Conservation (phyloP, 768 basidiomycete genomes). For the Hypholoma fasciculare region DNA sequence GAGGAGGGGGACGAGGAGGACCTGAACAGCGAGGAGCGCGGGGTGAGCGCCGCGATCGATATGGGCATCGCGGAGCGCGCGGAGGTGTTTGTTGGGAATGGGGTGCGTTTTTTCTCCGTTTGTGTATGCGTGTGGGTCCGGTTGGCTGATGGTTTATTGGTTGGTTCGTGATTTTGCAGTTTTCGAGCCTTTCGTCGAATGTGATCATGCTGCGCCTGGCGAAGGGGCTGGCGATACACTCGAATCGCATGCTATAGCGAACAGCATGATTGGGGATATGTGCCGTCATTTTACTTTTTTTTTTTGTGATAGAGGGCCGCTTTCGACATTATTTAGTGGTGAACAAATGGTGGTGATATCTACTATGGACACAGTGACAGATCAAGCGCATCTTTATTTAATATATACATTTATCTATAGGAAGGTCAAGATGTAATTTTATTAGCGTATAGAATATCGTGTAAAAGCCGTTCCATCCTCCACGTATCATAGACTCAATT, state of each 20-base stretch:
- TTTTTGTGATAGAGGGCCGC: no score
- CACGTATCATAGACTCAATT: no score
- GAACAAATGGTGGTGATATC: no score
- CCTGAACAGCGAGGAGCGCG: constrained; percentile 44
- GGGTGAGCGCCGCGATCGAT: constrained; percentile 55
- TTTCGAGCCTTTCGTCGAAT: constrained; percentile 52
- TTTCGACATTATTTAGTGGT: no score
- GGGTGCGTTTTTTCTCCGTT: constrained; percentile 37
- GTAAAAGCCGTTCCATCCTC: no score
- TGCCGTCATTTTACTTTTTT: no score
- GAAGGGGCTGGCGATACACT: constrained; percentile 37
- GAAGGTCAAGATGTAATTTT: no score
- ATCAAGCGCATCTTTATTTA: no score
- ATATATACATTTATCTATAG: no score
- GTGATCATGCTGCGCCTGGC: constrained; percentile 45
- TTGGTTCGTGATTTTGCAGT: constrained; percentile 21
- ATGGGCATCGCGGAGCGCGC: constrained; percentile 61
- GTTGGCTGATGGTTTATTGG: background rate
- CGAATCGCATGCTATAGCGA: constrained; percentile 26
- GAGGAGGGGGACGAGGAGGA: background rate
- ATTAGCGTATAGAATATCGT: no score
- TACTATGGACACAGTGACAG: no score
- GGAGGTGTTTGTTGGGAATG: constrained; percentile 63
- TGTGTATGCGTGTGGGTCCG: background rate
- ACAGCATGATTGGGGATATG: no score